Percentiles rank a stretch among this genome's conserved stretches.
Evolutionary conservation across 2,329 filamentous ascomycete genomes (phyloP).

Genomic region (Aureobasidium sp.): DNA sequence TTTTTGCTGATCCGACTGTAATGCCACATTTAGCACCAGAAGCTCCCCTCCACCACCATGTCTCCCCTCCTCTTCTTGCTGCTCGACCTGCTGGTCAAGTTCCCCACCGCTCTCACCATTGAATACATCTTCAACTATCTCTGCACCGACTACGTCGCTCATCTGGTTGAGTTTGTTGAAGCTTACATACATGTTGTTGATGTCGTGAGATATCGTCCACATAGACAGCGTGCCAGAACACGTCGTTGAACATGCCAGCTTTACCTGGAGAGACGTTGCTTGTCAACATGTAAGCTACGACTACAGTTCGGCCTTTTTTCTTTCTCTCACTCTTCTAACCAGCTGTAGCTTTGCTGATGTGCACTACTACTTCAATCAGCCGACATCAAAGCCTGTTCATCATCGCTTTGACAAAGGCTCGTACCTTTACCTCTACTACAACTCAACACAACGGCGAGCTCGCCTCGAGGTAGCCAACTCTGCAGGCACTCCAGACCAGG

Average conservation of each 20-base stretch:
- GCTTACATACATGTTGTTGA: conserved; percentile 26
- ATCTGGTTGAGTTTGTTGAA: conserved; percentile 24
- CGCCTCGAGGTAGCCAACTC: conserved; percentile 71
- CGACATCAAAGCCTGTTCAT: conserved; percentile 60
- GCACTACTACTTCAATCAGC: conserved; percentile 71
- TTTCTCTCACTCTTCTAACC: background rate
- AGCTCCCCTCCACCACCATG: conserved; percentile 8
- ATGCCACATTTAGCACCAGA: background rate
- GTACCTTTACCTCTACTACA: conserved; percentile 75
- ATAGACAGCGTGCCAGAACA: conserved; percentile 17
- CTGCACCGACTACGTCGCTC: conserved; percentile 23
- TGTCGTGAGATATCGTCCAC: conserved; percentile 20
- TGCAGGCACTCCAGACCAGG: conserved; percentile 66
- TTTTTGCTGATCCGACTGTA: background rate
- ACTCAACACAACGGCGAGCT: conserved; percentile 58
- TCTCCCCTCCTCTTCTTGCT: conserved; percentile 7
- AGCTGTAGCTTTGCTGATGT: conserved; percentile 63
- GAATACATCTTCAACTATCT: conserved; percentile 20
- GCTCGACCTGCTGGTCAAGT: conserved; percentile 17
- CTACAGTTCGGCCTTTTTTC: background rate
- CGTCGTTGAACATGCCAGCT: conserved; percentile 37
- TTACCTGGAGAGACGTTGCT: conserved; percentile 42
- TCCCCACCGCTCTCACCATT: conserved; percentile 18
- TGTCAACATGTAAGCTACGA: conserved; percentile 42
- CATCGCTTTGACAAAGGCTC: conserved; percentile 75